Base-by-base conservation (phyloP, 2,329 filamentous ascomycete species). In the Fonsecaea erecta region DNA sequence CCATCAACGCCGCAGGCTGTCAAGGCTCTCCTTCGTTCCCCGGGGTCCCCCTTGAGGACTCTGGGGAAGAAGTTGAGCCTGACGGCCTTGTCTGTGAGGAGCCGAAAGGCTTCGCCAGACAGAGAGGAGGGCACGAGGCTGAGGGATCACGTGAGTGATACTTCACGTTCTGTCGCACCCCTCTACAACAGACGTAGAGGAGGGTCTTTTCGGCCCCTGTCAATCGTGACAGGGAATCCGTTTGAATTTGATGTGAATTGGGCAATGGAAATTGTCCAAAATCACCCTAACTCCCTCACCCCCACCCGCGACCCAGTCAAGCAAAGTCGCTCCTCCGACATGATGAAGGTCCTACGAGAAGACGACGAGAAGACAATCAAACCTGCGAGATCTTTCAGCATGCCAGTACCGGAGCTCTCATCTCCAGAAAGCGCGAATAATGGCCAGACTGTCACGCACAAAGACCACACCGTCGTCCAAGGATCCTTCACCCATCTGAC, bases 181-280 rank as follows among this genome's bases (percentile, higher is more conserved):
- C 24, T 60, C 30, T 35, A 30, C 56, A 60, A 26, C 40, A 28
- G 40, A 30, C 37, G 21, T 43, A 37, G 56, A 18, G 34, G 40
- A 24, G 43, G 18, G 43, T 48, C 26, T 52, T 52, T 61, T 46
- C 58, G 51, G 34, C 67, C 67, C 40, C 64, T 70, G 52, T 69
- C 70, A 35, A 57, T 71, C 54, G 62, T 64, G 40, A 67, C 40
- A 9, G 57, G 57, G 26, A 21, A 32, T n/a, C 68, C 68, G 26
- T 70, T 71, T 46, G 55, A 70, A 52, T 65, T 68, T 54, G 66
- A 71, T 35, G 55, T 65, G 14, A 46, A 53, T 24, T 43, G 58
- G 30, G 62, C 60, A 5, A 58, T 71, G 60, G 64, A 69, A 43
- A 55, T 59, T 40, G 55, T 65, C 51, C 58, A 67, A 59, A 51